These are phyloP conservation scores for Nigrospora sphaerica DNA, from an alignment of 2,329 filamentous ascomycete genomes.

Conservation along the genomic window DNA sequence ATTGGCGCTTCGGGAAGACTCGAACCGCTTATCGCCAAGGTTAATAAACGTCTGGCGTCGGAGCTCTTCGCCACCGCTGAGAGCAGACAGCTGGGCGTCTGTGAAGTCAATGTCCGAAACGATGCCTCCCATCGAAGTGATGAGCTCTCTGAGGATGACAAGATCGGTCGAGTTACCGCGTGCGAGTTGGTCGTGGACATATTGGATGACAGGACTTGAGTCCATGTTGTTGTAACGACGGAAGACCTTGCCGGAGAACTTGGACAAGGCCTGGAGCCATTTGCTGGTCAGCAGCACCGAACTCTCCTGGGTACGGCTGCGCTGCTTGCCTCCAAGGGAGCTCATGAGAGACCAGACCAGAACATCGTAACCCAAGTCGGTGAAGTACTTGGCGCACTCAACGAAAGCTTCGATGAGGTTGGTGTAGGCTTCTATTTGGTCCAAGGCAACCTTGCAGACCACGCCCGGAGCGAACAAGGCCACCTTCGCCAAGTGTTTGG, in stretches of 20 bases:
- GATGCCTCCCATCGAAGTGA: constrained; percentile 90
- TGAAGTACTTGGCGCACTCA: constrained; percentile 91
- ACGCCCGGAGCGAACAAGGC: constrained; percentile 84
- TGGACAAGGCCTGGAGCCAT: constrained; percentile 84
- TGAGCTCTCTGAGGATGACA: constrained; percentile 83
- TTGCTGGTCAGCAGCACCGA: constrained; percentile 71
- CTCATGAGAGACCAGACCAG: constrained; percentile 88
- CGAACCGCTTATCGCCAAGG: constrained; percentile 74
- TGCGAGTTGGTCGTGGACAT: constrained; percentile 78
- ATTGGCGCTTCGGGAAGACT: constrained; percentile 66
- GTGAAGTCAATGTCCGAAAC: constrained; percentile 82
- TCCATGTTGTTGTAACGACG: constrained; percentile 80
- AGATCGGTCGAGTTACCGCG: constrained; percentile 83
- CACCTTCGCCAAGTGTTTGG: constrained; percentile 83
- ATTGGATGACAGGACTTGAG: constrained; percentile 77
- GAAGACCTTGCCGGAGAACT: constrained; percentile 88
- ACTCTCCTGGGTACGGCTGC: constrained; percentile 55
- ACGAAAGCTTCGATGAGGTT: constrained; percentile 94
- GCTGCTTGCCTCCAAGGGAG: constrained; percentile 52
- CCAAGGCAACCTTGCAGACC: constrained; percentile 82
- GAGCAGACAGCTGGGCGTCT: constrained; percentile 77
- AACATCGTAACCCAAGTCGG: constrained; percentile 85
- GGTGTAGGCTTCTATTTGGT: constrained; percentile 87
- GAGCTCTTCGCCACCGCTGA: constrained; percentile 78
- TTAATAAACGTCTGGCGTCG: constrained; percentile 74